phyloP scores from a whole-genome alignment of 371 early-diverging fungal genomes.

The Parasitella parasitica region DNA sequence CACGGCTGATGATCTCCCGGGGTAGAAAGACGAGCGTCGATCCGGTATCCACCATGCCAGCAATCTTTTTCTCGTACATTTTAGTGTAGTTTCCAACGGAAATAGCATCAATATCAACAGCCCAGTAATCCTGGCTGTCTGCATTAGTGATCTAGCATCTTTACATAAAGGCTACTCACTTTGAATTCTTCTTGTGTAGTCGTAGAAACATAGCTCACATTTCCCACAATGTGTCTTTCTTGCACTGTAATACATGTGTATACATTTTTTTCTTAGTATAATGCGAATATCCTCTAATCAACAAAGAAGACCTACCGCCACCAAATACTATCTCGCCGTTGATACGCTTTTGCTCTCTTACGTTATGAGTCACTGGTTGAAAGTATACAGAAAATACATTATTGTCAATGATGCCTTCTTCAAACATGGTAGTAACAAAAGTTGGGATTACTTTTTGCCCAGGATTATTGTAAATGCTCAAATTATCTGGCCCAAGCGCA shows the following conservation, averaged over 20 bases:
- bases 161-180: not conserved
- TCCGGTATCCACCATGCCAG: constrained; percentile 42
- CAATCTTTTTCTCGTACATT: not conserved
- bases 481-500: constrained; percentile 41
- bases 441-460: constrained; percentile 32
- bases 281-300: not conserved
- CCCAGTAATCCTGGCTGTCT: constrained; percentile 43
- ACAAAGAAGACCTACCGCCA: constrained; percentile 23
- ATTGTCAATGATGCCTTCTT: constrained; percentile 27
- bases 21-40: constrained; percentile 43
- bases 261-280: not conserved
- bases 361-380: constrained; percentile 18
- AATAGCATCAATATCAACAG: constrained; percentile 34
- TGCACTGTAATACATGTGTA: constrained; percentile 16
- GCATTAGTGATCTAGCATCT: not conserved
- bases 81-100: constrained; percentile 17
- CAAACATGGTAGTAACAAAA: constrained; percentile 34
- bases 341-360: constrained; percentile 16
- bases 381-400: constrained; percentile 45
- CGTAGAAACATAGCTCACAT: constrained; percentile 30
- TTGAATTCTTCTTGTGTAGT: constrained; percentile 19
- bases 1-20: constrained; percentile 13
- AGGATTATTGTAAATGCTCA: constrained; percentile 37
- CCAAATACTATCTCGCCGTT: constrained; percentile 48
- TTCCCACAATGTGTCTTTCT: constrained; percentile 19